A percentile compares a stretch with the other conserved stretches of the same genome.
Conservation (phyloP, 805 yeast species). For the Saccharomycopsis fodiens region DNA sequence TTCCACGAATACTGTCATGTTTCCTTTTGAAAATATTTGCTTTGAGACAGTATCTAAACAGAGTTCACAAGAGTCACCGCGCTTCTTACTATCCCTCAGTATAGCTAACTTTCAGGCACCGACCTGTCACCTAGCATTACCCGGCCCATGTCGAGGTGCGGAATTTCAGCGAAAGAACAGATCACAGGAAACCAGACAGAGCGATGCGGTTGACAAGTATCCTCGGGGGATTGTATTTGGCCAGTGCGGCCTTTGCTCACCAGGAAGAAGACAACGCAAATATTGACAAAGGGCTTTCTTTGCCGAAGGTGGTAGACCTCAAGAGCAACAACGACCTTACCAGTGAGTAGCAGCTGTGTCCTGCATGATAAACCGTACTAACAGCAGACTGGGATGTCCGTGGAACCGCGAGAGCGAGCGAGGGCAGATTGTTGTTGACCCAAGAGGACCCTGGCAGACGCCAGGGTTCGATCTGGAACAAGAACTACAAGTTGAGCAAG, state of each 20-base stretch:
- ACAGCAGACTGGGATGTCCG: constrained; percentile 32
- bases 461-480: constrained; percentile 41
- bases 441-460: constrained; percentile 28
- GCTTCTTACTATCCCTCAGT: too few relatives aligned
- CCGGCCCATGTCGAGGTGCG: too few relatives aligned
- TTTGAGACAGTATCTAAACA: too few relatives aligned
- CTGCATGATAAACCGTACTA: background rate
- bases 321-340: constrained; percentile 12
- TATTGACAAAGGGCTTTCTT: constrained; percentile 13
- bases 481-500: constrained; percentile 25
- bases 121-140: background rate
- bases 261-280: background rate
- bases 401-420: constrained; percentile 35
- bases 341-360: background rate
- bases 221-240: background rate
- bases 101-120: background rate
- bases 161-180: background rate
- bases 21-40: too few relatives aligned
- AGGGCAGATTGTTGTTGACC: constrained; percentile 49
- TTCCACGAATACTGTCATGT: too few relatives aligned
- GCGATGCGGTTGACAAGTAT: background rate
- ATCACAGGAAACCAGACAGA: background rate
- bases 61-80: too few relatives aligned
- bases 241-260: background rate
- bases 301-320: constrained; percentile 17